A percentile compares a stretch with the other conserved stretches of the same genome.
phyloP scores from a whole-genome alignment of 805 yeast species.

The Saccharomycopsis synnaedendra region DNA sequence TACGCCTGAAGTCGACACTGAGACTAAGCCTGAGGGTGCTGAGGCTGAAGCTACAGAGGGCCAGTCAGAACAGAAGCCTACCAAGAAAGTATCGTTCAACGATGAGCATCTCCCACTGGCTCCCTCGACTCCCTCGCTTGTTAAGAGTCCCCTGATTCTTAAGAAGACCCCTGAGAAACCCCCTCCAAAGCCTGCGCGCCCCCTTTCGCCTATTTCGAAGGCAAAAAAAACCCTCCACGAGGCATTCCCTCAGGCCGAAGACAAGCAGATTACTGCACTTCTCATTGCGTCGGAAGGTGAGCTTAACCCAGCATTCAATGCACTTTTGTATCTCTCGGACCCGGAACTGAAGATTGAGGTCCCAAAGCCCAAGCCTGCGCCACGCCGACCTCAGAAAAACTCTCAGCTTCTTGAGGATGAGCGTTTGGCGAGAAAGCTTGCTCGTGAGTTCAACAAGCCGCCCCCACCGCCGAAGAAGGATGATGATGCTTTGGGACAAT shows the following conservation, averaged over 20 bases:
- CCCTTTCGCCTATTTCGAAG: constrained; percentile 45
- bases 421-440: constrained; percentile 67
- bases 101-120: constrained; percentile 20
- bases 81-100: constrained; percentile 15
- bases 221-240: constrained; percentile 55
- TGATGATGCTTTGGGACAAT: constrained; percentile 28
- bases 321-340: constrained; percentile 69
- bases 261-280: constrained; percentile 59
- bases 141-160: constrained; percentile 11
- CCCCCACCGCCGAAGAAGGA: constrained; percentile 15
- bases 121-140: constrained; percentile 5
- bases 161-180: constrained; percentile 19
- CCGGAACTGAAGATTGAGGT: constrained; percentile 32
- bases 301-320: constrained; percentile 81
- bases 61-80: background rate
- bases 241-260: constrained; percentile 78
- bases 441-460: constrained; percentile 35
- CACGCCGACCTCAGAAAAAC: constrained; percentile 20
- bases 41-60: background rate
- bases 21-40: background rate
- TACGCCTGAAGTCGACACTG: background rate
- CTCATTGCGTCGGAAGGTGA: constrained; percentile 78
- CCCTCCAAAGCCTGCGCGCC: constrained; percentile 47
- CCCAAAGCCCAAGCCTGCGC: constrained; percentile 18
- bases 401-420: constrained; percentile 62